A percentile compares a stretch with the other conserved stretches of the same genome.
Evolutionary conservation across 2,329 filamentous ascomycete species (phyloP).

Genomic region (Claviceps sp.): DNA sequence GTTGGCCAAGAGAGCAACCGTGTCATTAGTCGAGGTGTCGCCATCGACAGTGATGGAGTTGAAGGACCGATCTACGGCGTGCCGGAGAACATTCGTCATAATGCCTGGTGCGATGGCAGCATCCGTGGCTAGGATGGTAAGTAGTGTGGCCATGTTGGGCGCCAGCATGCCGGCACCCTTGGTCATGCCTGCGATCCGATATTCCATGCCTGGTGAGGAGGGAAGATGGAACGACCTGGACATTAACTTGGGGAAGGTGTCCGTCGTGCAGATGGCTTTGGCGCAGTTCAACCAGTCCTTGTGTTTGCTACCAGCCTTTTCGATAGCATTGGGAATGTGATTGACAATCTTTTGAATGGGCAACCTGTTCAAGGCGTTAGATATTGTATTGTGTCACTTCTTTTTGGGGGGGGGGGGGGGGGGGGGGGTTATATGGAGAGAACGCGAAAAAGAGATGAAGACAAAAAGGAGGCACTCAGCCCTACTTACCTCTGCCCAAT

Average conservation of each 20-base stretch:
- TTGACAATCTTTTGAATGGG: slow-evolving; percentile 82
- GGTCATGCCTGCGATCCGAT: slow-evolving; percentile 84
- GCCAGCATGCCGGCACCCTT: slow-evolving; percentile 99
- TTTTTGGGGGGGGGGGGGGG: neutral
- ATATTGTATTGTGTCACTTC: neutral
- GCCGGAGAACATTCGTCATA: slow-evolving; percentile 55
- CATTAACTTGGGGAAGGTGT: slow-evolving; percentile 93
- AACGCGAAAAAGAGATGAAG: too few relatives aligned
- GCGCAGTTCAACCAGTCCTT: slow-evolving; percentile 78
- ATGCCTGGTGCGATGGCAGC: slow-evolving; percentile 59
- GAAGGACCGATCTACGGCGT: slow-evolving; percentile 73
- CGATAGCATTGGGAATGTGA: slow-evolving; percentile 65
- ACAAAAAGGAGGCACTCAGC: too few relatives aligned
- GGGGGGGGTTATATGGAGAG: too few relatives aligned
- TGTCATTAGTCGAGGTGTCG: slow-evolving; percentile 96
- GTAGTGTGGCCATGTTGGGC: slow-evolving; percentile 93
- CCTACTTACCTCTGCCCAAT: slow-evolving; percentile 68
- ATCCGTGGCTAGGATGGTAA: slow-evolving; percentile 86
- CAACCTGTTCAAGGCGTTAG: slow-evolving; percentile 35
- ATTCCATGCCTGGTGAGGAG: slow-evolving; percentile 60
- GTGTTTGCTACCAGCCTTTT: slow-evolving; percentile 59
- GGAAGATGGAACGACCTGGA: slow-evolving; percentile 76
- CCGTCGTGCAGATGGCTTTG: slow-evolving; percentile 90
- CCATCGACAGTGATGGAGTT: slow-evolving; percentile 96
- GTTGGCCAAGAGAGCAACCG: slow-evolving; percentile 86